phyloP scores from a whole-genome alignment of 805 yeast species.

The Isabelozyma gotoi region DNA sequence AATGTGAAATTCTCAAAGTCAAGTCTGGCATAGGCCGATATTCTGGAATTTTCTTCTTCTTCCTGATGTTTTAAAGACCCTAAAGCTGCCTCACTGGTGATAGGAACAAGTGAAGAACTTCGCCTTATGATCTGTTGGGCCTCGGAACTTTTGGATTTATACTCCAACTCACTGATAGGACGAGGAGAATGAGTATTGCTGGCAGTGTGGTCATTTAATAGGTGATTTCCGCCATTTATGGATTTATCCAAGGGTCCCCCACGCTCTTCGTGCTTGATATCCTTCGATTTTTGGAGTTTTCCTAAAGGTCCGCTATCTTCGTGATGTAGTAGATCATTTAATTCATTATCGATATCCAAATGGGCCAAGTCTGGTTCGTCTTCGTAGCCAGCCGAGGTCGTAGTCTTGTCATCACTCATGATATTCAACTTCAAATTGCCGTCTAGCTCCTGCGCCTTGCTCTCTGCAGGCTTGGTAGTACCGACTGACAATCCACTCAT shows the following conservation, averaged over 20 bases:
- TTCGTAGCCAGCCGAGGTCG: not conserved
- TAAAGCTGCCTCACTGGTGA: constrained; percentile 15
- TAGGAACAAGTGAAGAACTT: constrained; percentile 11
- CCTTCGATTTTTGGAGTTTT: constrained; percentile 4
- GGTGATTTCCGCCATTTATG: not conserved
- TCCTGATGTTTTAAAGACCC: constrained; percentile 6
- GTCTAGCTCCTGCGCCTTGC: not conserved
- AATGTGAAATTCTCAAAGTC: constrained; percentile 93
- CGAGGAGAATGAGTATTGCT: constrained; percentile 15
- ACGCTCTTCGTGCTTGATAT: not conserved
- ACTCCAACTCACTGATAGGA: constrained; percentile 1
- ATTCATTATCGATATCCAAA: constrained; percentile 11
- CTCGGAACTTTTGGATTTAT: not conserved
- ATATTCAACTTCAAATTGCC: constrained; percentile 1
- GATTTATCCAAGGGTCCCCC: constrained; percentile 2
- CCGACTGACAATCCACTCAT: constrained; percentile 13
- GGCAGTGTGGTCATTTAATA: constrained; percentile 5
- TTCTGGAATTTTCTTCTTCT: constrained; percentile 25
- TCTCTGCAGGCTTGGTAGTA: not conserved
- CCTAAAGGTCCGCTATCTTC: constrained; percentile 13
- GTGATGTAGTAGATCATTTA: constrained; percentile 8
- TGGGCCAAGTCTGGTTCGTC: constrained; percentile 2
- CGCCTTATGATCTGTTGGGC: not conserved
- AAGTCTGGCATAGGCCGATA: constrained; percentile 68
- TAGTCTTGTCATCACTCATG: constrained; percentile 1